phyloP scores from a whole-genome alignment of 129 eudicot genomes.

The Saussurea involucrata region DNA sequence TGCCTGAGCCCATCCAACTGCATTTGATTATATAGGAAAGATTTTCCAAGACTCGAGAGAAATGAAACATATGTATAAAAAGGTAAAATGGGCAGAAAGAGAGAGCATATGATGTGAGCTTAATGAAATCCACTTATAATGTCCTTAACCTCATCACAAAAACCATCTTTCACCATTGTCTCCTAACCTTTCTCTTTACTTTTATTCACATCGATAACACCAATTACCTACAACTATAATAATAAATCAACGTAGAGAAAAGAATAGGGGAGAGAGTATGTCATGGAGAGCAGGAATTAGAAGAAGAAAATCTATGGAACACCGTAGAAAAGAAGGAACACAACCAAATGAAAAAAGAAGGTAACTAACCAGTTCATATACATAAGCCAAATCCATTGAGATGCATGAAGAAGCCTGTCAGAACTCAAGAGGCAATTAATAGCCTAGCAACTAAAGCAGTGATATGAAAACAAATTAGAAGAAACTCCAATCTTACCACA shows the following conservation, averaged over 20 bases:
- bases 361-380: conserved; percentile 73
- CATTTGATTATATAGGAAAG: conserved; percentile 20
- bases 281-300: not conserved
- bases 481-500: not conserved
- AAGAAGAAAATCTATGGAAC: not conserved
- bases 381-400: conserved; percentile 69
- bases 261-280: not conserved
- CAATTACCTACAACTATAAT: conserved; percentile 58
- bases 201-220: conserved; percentile 79
- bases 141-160: conserved; percentile 81
- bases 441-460: conserved; percentile 9
- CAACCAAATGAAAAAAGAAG: not conserved
- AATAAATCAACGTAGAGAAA: not conserved
- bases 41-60: not conserved
- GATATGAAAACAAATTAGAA: conserved; percentile 10
- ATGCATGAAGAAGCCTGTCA: conserved; percentile 74
- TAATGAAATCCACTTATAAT: not conserved
- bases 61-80: conserved; percentile 8
- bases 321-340: not conserved
- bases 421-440: conserved; percentile 2
- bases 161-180: conserved; percentile 83
- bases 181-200: conserved; percentile 83
- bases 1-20: conserved; percentile 98
- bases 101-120: not conserved
- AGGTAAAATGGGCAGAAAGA: not conserved